Base-by-base conservation (phyloP, 495 filamentous ascomycete species). In the Neurospora pannonica region DNA sequence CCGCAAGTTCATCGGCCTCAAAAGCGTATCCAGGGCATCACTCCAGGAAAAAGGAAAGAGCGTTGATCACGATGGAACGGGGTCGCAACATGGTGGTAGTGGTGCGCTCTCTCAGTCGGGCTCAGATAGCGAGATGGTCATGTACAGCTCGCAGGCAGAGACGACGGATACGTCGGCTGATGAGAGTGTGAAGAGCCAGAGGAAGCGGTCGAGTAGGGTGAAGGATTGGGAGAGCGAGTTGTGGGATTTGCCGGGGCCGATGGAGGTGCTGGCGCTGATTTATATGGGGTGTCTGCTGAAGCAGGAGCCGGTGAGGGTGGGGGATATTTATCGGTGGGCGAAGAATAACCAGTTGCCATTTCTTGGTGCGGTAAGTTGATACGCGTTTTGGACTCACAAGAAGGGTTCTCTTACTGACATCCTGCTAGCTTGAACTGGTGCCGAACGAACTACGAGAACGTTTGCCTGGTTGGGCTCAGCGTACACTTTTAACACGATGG, bases 401-500 rank as follows among this genome's bases (percentile, higher is more conserved):
- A 4, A 43, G 13, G 13, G 40, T 39, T 39, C 38, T 39, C 15
- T 43, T 43, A 6, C 40, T 43, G 40, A 43, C 40, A 19, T 8
- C 9, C 3, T n/a, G 67, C 15, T 72, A 36, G 34, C 34, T 36
- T 36, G 34, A 83, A 60, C 72, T 83, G 4, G 74, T 95, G n/a
- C 93, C 93, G 11, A 85, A 85, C 46, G 88, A 91, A 24, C 91
- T 92, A 86, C 87, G 87, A 70, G 85, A 90, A 38, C 88, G 87
- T 60, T 79, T 96, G 70, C 90, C 90, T 3, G 83, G 85, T 67
- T 85, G 88, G 75, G 91, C 89, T 74, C 82, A 89, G 62, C 79
- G 75, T 17, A 83, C 88, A 11, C 79, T 96, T 40, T 83, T 84
- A 28, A 89, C 72, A 79, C 81, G 78, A 85, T 90, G 84, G 77